Evolutionary conservation across 768 basidiomycete genomes (phyloP).

Genomic region (Mycena polygramma): DNA sequence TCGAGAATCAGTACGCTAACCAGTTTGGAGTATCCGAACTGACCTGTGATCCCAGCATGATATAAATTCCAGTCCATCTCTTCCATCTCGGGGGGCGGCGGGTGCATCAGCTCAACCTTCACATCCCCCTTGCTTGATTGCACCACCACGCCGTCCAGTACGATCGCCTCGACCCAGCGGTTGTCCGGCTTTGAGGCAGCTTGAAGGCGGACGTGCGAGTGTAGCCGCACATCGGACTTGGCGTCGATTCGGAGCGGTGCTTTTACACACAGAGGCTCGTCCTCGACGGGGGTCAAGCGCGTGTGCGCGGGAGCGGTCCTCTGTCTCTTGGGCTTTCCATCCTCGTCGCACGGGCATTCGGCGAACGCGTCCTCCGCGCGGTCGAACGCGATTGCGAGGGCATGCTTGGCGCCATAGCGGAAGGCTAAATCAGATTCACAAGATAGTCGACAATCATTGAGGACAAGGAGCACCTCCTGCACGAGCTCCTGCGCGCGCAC

Average conservation of each 20-base stretch:
- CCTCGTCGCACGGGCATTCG: slow-evolving; percentile 76
- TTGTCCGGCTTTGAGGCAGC: slow-evolving; percentile 69
- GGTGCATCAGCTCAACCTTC: slow-evolving; percentile 65
- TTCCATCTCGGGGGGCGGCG: slow-evolving; percentile 71
- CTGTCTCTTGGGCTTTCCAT: slow-evolving; percentile 64
- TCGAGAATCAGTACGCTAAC: not conserved
- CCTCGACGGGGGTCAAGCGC: slow-evolving; percentile 52
- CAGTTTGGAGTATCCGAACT: not conserved
- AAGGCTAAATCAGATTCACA: slow-evolving; percentile 41
- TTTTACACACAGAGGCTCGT: slow-evolving; percentile 55
- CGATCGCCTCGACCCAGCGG: slow-evolving; percentile 56
- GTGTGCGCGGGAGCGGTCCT: slow-evolving; percentile 58
- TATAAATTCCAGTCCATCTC: slow-evolving; percentile 76
- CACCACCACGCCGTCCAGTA: slow-evolving; percentile 73
- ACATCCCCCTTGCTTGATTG: slow-evolving; percentile 67
- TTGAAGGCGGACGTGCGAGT: slow-evolving; percentile 75
- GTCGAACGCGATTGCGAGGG: slow-evolving; percentile 71
- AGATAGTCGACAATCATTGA: slow-evolving; percentile 61
- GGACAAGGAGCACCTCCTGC: slow-evolving; percentile 72
- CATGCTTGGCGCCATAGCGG: slow-evolving; percentile 67
- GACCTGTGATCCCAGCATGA: slow-evolving; percentile 71
- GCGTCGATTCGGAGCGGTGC: slow-evolving; percentile 71
- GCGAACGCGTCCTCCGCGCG: slow-evolving; percentile 77
- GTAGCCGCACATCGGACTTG: slow-evolving; percentile 63
- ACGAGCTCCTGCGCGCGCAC: slow-evolving; percentile 64